Base-by-base conservation (phyloP, 1,284 basidiomycete genomes). In the Hortiboletus rubellus region DNA sequence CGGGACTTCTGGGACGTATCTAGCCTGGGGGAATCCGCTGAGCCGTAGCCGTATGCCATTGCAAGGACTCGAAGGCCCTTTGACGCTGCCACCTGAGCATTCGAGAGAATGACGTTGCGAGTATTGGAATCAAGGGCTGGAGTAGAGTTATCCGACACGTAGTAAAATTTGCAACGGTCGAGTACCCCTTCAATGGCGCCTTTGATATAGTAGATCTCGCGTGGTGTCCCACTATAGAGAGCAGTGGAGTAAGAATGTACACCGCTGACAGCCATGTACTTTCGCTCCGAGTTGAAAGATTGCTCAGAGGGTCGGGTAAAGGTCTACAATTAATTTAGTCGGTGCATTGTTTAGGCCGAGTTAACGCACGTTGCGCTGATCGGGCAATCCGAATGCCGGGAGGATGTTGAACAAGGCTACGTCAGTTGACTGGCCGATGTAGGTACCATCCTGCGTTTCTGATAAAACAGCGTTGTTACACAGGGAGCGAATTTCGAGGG, bases 221-320 rank as follows among this genome's bases (percentile, higher is more conserved):
- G 79, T 10, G 78, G 70, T 17, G 72, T 70, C 30, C 73, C 74
- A 59, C 72, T 81, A 70, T 67, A 79, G 36, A 62, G 64, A 44
- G 49, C 71, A 14, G 72, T 62, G 41, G 69, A 57, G 44, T 66
- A 41, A 63, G 67, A 63, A 72, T 88, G 83, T 11, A 79, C 68
- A 14, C 96, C 96, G 47, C 86, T 89, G 57, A 98, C 86, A 6
- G 89, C 87, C 92, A 98, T 98, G 69, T 83, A 94, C 74, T 98
- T 98, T 59, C 84, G 82, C 66, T 98, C 95, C 3, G 96, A 98
- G 69, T 83, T 92, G 81, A 99, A 99, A 0, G 96, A 88, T 40
- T 86, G 81, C 72, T 98, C 96, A 17, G 81, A 82, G 31, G 83
- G 79, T 36, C 94, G 85, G 34, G 80, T 85, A 73, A 98, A 98